Evolutionary conservation across 169 alveolate genomes (phyloP).

Genomic region (Plasmodium inui): DNA sequence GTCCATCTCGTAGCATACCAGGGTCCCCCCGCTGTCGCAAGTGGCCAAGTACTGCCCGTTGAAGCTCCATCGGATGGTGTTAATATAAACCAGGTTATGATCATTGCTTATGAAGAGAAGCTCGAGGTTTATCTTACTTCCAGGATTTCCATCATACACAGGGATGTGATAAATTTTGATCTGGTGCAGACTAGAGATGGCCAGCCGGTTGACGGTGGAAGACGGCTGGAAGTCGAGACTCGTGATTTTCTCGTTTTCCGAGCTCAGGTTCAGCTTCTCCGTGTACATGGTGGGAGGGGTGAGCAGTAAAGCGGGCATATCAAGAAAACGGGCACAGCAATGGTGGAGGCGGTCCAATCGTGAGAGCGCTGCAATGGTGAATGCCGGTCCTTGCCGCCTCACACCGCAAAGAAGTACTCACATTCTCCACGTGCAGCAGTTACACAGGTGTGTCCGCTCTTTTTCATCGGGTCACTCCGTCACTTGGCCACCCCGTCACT

Average conservation of each 20-base stretch:
- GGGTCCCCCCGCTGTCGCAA: constrained; percentile 70
- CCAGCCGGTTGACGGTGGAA: constrained; percentile 17
- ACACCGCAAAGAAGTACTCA: background rate
- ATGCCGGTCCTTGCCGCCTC: no score
- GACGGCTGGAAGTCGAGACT: constrained; percentile 62
- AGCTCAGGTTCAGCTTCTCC: constrained; percentile 38
- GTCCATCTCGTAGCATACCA: constrained; percentile 70
- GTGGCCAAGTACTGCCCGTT: constrained; percentile 68
- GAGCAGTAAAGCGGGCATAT: no score
- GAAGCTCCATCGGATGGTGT: constrained; percentile 69
- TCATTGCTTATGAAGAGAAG: constrained; percentile 55
- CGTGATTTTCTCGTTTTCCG: constrained; percentile 61
- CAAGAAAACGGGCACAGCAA: no score
- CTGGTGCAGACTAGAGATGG: constrained; percentile 68
- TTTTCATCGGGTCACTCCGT: background rate
- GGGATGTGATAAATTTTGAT: constrained; percentile 55
- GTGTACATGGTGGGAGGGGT: constrained; percentile 60
- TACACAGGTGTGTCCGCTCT: background rate
- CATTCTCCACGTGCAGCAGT: background rate
- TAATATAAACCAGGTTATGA: constrained; percentile 59
- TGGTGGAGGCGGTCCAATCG: background rate
- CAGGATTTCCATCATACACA: background rate
- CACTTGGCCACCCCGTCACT: no score
- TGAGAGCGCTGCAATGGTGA: background rate
- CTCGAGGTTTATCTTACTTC: constrained; percentile 30